phyloP scores from a whole-genome alignment of 176 grass and related monocot genomes.

The Lolium perenne region DNA sequence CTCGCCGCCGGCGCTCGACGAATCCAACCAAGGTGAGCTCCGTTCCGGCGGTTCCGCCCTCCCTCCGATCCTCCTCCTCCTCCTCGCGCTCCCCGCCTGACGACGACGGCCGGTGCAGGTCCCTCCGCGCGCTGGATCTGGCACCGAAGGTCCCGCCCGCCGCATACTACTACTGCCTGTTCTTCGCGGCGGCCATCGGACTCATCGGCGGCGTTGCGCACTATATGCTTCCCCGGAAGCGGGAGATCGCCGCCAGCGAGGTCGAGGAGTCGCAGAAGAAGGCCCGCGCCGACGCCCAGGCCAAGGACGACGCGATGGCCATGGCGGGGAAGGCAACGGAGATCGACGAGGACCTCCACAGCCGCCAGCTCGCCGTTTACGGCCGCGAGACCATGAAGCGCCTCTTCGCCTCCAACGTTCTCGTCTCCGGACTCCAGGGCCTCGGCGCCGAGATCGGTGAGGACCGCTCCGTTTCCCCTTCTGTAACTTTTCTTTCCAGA shows the following conservation, averaged over 20 bases:
- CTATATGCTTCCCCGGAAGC: conserved; percentile 82
- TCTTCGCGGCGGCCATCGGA: conserved; percentile 51
- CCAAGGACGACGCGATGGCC: neutral
- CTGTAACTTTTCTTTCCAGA: neutral
- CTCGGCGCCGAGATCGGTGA: conserved; percentile 76
- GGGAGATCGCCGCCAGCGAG: conserved; percentile 58
- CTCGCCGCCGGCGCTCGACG: neutral
- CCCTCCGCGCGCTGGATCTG: conserved; percentile 45
- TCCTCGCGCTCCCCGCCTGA: conserved; percentile 10
- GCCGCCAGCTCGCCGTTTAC: conserved; percentile 38
- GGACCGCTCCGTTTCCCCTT: neutral
- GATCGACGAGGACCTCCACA: conserved; percentile 41
- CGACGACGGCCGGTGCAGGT: neutral
- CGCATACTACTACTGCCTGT: conserved; percentile 24
- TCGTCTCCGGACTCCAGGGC: conserved; percentile 74
- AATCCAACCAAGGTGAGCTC: conserved; percentile 53
- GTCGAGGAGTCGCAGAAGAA: conserved; percentile 63
- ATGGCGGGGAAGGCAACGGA: conserved; percentile 42
- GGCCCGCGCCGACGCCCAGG: conserved; percentile 29
- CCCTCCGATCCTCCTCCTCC: neutral
- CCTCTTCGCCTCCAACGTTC: conserved; percentile 79
- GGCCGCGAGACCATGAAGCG: conserved; percentile 80
- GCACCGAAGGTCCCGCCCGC: conserved; percentile 39
- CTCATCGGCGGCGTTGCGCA: conserved; percentile 57
- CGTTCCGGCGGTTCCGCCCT: neutral